Conservation (phyloP, 1,284 basidiomycete genomes). For the Kalmanozyma brasiliensis region DNA sequence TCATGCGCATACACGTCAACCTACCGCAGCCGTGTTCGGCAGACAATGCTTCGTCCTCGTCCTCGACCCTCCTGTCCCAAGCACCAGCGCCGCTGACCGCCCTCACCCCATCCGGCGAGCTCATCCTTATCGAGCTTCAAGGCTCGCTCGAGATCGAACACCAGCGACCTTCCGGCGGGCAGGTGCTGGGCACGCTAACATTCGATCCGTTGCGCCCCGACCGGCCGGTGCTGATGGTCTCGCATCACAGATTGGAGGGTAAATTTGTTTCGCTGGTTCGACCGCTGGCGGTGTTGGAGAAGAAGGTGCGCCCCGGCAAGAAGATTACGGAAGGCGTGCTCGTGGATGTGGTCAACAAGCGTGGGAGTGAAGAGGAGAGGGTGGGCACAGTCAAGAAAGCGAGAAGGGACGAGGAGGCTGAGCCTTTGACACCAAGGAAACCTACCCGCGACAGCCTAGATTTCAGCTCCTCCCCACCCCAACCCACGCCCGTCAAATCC, state of each 20-base stretch:
- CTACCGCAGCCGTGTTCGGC: constrained; percentile 13
- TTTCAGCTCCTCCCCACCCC: constrained; percentile 45
- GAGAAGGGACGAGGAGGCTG: neutral
- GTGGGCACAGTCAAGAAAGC: constrained; percentile 9
- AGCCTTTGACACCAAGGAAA: constrained; percentile 3
- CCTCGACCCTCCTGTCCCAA: neutral
- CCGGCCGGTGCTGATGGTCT: constrained; percentile 81
- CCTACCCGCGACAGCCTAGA: constrained; percentile 27
- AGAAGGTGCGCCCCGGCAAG: constrained; percentile 24
- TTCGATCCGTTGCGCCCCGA: constrained; percentile 69
- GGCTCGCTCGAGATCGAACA: constrained; percentile 63
- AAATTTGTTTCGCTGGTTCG: constrained; percentile 76
- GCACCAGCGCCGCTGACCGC: constrained; percentile 33
- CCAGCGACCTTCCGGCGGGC: constrained; percentile 34
- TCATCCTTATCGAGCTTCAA: constrained; percentile 65
- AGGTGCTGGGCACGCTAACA: constrained; percentile 55
- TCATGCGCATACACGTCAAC: constrained; percentile 41
- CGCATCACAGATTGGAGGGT: constrained; percentile 88
- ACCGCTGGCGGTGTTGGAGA: constrained; percentile 62
- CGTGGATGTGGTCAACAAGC: constrained; percentile 5
- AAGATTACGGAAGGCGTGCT: too few species aligned
- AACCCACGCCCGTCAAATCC: constrained; percentile 9
- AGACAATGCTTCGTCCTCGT: neutral
- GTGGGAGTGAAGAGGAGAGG: neutral
- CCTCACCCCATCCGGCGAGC: constrained; percentile 55